Base-by-base conservation (phyloP, 208 protist species). In the Wallacemonas sp. region DNA sequence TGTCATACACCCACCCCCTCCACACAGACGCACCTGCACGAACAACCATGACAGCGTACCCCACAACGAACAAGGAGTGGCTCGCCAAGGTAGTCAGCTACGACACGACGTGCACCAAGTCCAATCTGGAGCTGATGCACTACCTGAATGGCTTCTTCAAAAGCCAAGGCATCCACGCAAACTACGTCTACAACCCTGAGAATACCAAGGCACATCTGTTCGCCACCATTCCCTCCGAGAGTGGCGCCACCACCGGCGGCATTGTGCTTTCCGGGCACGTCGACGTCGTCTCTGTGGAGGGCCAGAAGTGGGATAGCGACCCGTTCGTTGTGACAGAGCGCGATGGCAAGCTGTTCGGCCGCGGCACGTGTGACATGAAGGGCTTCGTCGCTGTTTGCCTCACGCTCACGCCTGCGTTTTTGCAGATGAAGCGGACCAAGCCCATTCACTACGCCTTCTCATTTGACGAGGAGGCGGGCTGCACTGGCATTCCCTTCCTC, bases 251-350 rank as follows among this genome's bases (percentile, higher is more conserved):
- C 60, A 58, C 74, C 8, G 76, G 81, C 68, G 74, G 85, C 56
- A 72, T 87, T 43, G 72, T 83, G 38, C 29, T 85, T 19, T 80
- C 65, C 23, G 85, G 81, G n/a, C 76, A 87, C 72, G 85, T 68
- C 6, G 81, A 92, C 58, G 81, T 92, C 32, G 85, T 92, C 58
- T 77, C 85, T n/a, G 81, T 88, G 62, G 73, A 77, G 33, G 85
- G 80, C 38, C 85, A 92, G 75, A 61, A 75, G 80, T 88, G 85
- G 76, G 70, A 79, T 69, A 78, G 36, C 46, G 81, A 86, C 65
- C 74, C 85, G 12, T 87, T 91, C 38, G 62, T 55, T 27, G 30
- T 87, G 60, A 76, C 68, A 8, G 84, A 90, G 65, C 58, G 34
- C 54, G 76, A 77, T 24, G 80, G 70, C 52, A 83, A 78, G 57